These are phyloP conservation scores for Trichocomaceae sp. DNA, from an alignment of 2,329 filamentous ascomycete genomes.

Conservation along the genomic window DNA sequence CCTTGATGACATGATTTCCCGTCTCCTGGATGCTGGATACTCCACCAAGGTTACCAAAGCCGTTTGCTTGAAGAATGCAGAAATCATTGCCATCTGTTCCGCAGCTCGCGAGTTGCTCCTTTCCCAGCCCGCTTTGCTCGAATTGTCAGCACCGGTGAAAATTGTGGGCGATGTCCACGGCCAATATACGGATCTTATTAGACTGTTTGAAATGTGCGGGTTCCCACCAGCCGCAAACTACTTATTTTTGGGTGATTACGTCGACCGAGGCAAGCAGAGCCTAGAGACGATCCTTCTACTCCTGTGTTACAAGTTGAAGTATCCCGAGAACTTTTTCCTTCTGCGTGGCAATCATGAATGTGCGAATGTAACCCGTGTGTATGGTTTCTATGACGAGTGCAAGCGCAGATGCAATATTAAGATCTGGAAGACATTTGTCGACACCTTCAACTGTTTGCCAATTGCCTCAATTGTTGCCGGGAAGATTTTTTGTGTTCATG, in stretches of 20 bases:
- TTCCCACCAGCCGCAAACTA: conserved; percentile 91
- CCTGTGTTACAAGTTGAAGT: conserved; percentile 95
- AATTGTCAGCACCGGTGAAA: conserved; percentile 91
- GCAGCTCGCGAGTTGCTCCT: conserved; percentile 83
- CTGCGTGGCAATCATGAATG: conserved; percentile 94
- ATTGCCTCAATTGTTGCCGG: conserved; percentile 95
- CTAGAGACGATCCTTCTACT: conserved; percentile 89
- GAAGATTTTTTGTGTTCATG: conserved; percentile 97
- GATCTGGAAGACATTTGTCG: conserved; percentile 96
- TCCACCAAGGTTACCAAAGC: conserved; percentile 96
- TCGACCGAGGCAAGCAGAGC: conserved; percentile 92
- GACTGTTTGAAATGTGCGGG: conserved; percentile 98
- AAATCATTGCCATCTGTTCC: conserved; percentile 89
- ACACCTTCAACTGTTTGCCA: conserved; percentile 91
- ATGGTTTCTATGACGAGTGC: conserved; percentile 97
- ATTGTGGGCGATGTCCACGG: conserved; percentile 96
- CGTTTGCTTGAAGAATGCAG: conserved; percentile 93
- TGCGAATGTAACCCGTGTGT: conserved; percentile 90
- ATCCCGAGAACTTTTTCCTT: conserved; percentile 94
- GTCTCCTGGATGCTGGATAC: conserved; percentile 88
- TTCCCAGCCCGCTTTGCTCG: conserved; percentile 83
- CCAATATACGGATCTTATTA: conserved; percentile 91
- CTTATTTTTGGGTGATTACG: conserved; percentile 91
- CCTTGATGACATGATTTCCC: conserved; percentile 93
- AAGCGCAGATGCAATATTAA: conserved; percentile 95